A percentile compares a stretch with the other conserved stretches of the same genome.
These are phyloP conservation scores for Chytriomyces confervae DNA, from an alignment of 192 early-diverging fungal genomes.

Conservation along the genomic window DNA sequence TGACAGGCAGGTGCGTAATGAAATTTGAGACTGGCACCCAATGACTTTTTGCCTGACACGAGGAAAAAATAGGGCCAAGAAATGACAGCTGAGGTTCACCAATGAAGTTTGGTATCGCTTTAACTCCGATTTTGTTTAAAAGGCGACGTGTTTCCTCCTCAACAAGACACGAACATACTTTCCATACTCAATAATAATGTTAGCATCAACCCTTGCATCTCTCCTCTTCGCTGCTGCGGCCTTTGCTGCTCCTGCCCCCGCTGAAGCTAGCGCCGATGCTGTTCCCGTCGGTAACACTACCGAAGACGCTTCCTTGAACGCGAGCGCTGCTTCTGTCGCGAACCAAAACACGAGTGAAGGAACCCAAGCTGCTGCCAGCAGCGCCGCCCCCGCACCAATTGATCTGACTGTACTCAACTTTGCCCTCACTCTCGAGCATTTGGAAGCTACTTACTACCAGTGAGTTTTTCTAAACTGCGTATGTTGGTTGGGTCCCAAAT, in stretches of 20 bases:
- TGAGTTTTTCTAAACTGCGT: background rate
- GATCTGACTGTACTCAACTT: constrained; percentile 56
- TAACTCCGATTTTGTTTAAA: background rate
- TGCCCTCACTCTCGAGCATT: constrained; percentile 49
- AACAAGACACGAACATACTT: background rate
- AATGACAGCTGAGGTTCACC: no score
- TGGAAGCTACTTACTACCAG: constrained; percentile 40
- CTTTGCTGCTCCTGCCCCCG: background rate
- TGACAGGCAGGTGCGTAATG: no score
- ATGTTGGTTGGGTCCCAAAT: background rate
- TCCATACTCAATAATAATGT: background rate
- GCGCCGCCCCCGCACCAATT: background rate
- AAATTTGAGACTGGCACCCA: no score
- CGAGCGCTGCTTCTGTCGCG: background rate
- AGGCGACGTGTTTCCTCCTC: background rate
- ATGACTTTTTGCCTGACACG: no score
- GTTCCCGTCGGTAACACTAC: background rate
- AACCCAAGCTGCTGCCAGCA: background rate
- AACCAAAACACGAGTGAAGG: constrained; percentile 25
- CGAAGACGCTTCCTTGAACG: background rate
- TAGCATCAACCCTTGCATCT: background rate
- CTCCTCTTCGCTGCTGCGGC: background rate
- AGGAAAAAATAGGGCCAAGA: no score
- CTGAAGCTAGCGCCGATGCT: background rate
- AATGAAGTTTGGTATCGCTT: background rate